Base-by-base conservation (phyloP, 2,329 filamentous ascomycete species). In the Didymosphaeria variabile region DNA sequence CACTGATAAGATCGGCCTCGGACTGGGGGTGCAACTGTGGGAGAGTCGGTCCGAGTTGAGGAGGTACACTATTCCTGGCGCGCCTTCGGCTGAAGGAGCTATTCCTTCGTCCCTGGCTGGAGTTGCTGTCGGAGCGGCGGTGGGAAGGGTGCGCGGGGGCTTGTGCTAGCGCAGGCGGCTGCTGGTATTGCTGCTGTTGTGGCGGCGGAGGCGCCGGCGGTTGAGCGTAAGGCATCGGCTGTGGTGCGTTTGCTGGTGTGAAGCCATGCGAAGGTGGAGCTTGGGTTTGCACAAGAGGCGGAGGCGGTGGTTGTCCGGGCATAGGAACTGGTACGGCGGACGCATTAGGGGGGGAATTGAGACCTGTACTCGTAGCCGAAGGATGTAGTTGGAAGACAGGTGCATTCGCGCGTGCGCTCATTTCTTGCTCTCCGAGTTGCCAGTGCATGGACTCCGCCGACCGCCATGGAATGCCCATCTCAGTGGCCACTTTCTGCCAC, bases 401-500 rank as follows among this genome's bases (percentile, higher is more conserved):
- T 40, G 95, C 93, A 47, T 95, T 95, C 45, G 94, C 94, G 60
- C 94, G 90, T 63, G 91, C 88, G 51, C 94, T 94, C 93, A 99
- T 98, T 71, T 98, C 95, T 69, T 89, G 84, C 77, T 97, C 93
- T 64, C 94, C 94, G 58, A 99, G 85, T 74, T 97, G 91, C 94
- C 95, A 99, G 80, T 98, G 95, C 94, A 97, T 97, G 5, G 93
- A 94, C 80, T 99, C 94, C 51, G 92, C 94, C 19, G 95, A 93
- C 72, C 95, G 87, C 94, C 94, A 98, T 38, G 94, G 95, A 59
- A 97, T 90, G 32, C 89, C 90, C 90, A 99, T 94, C 79, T 98
- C 94, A 77, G 95, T 93, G 45, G 94, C 93, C 23, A 98, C 91
- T 73, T 94, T 95, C 62, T 92, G 89, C 94, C 94, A 99, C 93